Evolutionary conservation across 1,284 basidiomycete species (phyloP).

Genomic region (Ceratorhiza oryzae-sativae): DNA sequence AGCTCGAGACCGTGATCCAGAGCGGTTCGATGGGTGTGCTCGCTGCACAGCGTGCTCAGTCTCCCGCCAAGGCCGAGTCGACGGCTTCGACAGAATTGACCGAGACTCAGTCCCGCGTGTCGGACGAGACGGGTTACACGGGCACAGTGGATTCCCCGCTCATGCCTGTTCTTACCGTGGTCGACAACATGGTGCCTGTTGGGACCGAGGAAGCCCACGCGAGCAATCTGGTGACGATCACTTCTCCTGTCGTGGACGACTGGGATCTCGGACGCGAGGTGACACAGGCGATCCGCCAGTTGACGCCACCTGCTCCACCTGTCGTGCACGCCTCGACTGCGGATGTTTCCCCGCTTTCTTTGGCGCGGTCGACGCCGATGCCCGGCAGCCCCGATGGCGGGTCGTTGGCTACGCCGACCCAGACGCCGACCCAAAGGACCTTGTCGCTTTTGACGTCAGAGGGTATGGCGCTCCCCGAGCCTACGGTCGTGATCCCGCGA

Average conservation of each 20-base stretch:
- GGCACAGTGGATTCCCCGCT: conserved; percentile 1
- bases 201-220: conserved; percentile 5
- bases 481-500: conserved; percentile 19
- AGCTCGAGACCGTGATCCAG: conserved; percentile 17
- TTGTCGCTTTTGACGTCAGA: background rate
- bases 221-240: conserved; percentile 4
- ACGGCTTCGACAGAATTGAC: background rate
- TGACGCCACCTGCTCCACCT: conserved; percentile 9
- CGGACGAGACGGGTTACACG: background rate
- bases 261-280: conserved; percentile 11
- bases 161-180: conserved; percentile 27
- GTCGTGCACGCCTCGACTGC: background rate
- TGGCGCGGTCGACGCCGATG: conserved; percentile 13
- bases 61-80: conserved; percentile 8
- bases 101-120: background rate
- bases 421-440: background rate
- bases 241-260: background rate
- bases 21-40: conserved; percentile 15
- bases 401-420: background rate
- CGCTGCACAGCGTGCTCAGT: conserved; percentile 16
- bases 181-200: background rate
- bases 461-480: background rate
- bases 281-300: background rate
- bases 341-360: conserved; percentile 4
- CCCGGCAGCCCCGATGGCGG: conserved; percentile 13